phyloP scores from a whole-genome alignment of 1,284 basidiomycete genomes.

The Marasmius tenuissimus region DNA sequence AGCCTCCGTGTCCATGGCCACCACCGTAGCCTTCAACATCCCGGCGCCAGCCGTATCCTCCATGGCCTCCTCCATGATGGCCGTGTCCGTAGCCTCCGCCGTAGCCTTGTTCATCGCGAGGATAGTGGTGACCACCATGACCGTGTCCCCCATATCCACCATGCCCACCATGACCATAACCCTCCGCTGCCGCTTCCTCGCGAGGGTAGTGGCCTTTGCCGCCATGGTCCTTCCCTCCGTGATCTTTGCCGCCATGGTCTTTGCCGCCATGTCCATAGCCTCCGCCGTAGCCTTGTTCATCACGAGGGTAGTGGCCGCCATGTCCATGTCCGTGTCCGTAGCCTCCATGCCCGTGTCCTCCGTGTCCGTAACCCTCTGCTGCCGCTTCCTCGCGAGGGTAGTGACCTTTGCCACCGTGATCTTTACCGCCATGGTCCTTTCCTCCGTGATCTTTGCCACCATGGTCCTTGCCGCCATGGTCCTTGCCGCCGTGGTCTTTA shows the following conservation, averaged over 20 bases:
- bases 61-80: neutral
- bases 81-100: neutral
- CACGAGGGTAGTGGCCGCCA: neutral
- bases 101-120: too few relatives aligned
- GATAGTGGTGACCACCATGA: too few relatives aligned
- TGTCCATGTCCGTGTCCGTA: neutral
- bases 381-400: neutral
- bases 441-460: too few relatives aligned
- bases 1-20: neutral
- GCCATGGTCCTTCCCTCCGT: neutral
- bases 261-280: neutral
- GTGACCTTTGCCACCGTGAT: neutral
- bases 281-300: neutral
- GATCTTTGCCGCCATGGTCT: neutral
- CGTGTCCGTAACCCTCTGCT: neutral
- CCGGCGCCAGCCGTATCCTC: neutral
- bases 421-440: neutral
- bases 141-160: neutral
- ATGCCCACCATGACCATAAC: neutral
- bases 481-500: neutral
- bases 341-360: neutral
- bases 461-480: neutral
- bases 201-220: neutral
- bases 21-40: neutral
- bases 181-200: neutral